Evolutionary conservation across 768 basidiomycete genomes (phyloP).

Genomic region (Mycena vitilis): DNA sequence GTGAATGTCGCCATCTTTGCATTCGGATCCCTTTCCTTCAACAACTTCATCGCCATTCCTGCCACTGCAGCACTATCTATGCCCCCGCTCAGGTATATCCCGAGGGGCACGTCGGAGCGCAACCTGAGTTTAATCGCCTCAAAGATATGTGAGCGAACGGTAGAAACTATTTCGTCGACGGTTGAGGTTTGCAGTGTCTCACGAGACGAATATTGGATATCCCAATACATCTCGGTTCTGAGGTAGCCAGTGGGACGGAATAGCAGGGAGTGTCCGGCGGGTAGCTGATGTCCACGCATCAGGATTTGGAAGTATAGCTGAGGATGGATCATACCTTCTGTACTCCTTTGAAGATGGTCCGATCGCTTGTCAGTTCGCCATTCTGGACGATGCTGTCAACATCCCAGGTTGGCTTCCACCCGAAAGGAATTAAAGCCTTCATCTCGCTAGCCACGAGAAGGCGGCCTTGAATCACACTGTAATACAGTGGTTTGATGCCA

Average conservation of each 20-base stretch:
- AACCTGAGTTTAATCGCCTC: conserved; percentile 17
- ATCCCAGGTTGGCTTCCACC: conserved; percentile 34
- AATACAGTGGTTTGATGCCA: conserved; percentile 34
- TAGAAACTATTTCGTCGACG: conserved; percentile 9
- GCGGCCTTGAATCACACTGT: conserved; percentile 17
- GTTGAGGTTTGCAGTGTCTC: background rate
- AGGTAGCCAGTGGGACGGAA: conserved; percentile 18
- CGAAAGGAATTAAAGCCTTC: conserved; percentile 26
- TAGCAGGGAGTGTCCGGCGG: conserved; percentile 17
- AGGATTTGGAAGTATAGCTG: background rate
- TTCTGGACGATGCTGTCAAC: conserved; percentile 27
- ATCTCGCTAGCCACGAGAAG: conserved; percentile 33
- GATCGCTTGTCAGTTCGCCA: conserved; percentile 24
- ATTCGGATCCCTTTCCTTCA: background rate
- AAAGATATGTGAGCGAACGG: background rate
- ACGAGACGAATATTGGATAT: conserved; percentile 1
- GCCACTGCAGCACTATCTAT: conserved; percentile 33
- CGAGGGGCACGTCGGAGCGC: conserved; percentile 27
- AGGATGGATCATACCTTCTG: conserved; percentile 15
- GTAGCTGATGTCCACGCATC: conserved; percentile 7
- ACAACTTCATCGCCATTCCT: background rate
- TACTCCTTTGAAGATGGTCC: conserved; percentile 30
- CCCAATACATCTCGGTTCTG: conserved; percentile 27
- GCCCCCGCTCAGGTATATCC: conserved; percentile 29
- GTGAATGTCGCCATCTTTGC: conserved; percentile 9